Base-by-base conservation (phyloP, 768 basidiomycete species). In the Lactarius sanguifluus region DNA sequence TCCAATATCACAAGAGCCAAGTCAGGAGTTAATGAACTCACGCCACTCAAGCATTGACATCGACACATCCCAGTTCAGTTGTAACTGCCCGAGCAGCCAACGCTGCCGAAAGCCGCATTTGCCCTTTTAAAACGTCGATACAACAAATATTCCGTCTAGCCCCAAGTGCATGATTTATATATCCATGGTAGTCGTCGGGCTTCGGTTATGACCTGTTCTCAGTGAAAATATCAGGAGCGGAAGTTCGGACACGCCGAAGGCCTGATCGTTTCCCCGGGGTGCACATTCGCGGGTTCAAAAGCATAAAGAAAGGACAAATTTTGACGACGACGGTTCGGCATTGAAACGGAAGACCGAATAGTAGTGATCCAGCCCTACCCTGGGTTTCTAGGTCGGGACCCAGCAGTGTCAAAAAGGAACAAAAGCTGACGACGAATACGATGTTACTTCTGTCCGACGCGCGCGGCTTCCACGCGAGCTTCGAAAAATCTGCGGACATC, bases 401-500 rank as follows among this genome's bases (percentile, higher is more conserved):
- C 41, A 16, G 41, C 41, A 45, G 50, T 15, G 23, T 6, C 25
- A 13, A 5, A 25, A 52, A 28, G 2, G 50, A 28, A 28, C 50
- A 52, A 7, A 7, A 28, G 50, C 25, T 6, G 50, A 5, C 23
- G 13, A 50, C 12, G 47, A 25, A 52, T 15, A 12, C 50, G 43
- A 34, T 28, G 56, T 59, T 45, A 25, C 41, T 55, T 59, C 58
- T 63, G 41, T 30, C 41, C 62, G 20, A 36, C 36, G 43, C 66
- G 61, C 15, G 57, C 50, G 10, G 41, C 50, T 34, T 67, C 62
- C 25, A 57, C 25, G 9, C 58, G 66, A 9, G 62, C 52, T 40
- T 64, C 66, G 28, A 67, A 67, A 34, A 67, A 67, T 30, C 66
- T 64, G 50, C 66, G 66, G 25, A 67, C 62, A 47, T 67, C 66